phyloP scores from a whole-genome alignment of 2,329 filamentous ascomycete genomes.

The Sordariomycetes sp. region DNA sequence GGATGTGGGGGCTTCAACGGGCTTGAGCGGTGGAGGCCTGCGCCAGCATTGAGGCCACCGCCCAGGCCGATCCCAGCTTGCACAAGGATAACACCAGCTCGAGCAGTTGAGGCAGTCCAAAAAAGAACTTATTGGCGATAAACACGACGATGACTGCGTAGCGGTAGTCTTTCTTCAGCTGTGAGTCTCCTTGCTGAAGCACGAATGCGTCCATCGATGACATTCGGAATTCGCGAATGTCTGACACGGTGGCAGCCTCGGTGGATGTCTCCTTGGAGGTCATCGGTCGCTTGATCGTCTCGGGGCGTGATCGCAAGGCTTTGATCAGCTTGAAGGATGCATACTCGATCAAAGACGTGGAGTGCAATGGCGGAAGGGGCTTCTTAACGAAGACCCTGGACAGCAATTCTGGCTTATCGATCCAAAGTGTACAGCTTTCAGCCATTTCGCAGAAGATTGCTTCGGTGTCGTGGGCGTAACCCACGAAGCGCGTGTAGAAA shows the following conservation, averaged over 20 bases:
- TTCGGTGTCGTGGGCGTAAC: slow-evolving; percentile 53
- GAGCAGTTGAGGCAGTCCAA: neutral
- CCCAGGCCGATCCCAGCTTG: neutral
- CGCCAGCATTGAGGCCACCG: neutral
- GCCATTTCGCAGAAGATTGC: slow-evolving; percentile 51
- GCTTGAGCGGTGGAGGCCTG: neutral
- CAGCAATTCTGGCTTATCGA: slow-evolving; percentile 45
- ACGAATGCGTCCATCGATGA: slow-evolving; percentile 44
- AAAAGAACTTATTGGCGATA: neutral
- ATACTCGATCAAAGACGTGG: slow-evolving; percentile 26
- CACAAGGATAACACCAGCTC: neutral
- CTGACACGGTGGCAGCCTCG: slow-evolving; percentile 14
- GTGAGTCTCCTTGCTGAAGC: slow-evolving; percentile 14
- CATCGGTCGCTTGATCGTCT: slow-evolving; percentile 28
- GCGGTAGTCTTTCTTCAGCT: neutral
- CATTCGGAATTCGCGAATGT: slow-evolving; percentile 37
- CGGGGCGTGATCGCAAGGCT: slow-evolving; percentile 30
- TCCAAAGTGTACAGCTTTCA: slow-evolving; percentile 48
- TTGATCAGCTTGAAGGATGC: slow-evolving; percentile 33
- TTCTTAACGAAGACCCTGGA: slow-evolving; percentile 32
- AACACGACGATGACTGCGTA: neutral
- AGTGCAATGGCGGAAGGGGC: slow-evolving; percentile 21
- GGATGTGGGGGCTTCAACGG: no score
- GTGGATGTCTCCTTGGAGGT: slow-evolving; percentile 22
- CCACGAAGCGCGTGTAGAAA: slow-evolving; percentile 59